Conservation (phyloP, 805 yeast genomes). For the Kuraishia borneana region DNA sequence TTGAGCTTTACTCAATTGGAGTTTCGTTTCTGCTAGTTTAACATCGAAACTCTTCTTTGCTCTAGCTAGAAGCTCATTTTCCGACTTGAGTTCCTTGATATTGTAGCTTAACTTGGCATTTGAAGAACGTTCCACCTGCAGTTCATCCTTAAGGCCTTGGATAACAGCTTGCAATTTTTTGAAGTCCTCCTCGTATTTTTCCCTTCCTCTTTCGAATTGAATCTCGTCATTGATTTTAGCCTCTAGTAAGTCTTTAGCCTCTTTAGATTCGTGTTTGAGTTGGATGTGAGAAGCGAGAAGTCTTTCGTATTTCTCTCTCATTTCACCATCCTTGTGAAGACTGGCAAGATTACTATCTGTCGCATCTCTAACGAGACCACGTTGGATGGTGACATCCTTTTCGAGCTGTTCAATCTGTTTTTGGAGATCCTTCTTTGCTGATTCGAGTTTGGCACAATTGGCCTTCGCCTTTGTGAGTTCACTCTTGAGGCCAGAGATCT, state of each 20-base stretch:
- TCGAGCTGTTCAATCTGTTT: neutral
- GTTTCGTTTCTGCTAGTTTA: slow-evolving; percentile 18
- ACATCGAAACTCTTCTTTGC: slow-evolving; percentile 19
- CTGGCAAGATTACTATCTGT: too few relatives aligned
- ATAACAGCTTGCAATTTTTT: slow-evolving; percentile 20
- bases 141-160: slow-evolving; percentile 16
- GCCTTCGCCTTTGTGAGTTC: slow-evolving; percentile 6
- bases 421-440: neutral
- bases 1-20: slow-evolving; percentile 14
- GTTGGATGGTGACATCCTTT: too few relatives aligned
- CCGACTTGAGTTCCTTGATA: slow-evolving; percentile 16
- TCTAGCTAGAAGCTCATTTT: slow-evolving; percentile 21
- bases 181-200: slow-evolving; percentile 27
- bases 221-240: slow-evolving; percentile 30
- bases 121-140: slow-evolving; percentile 15
- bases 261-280: slow-evolving; percentile 33
- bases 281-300: slow-evolving; percentile 20
- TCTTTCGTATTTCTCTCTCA: slow-evolving; percentile 14
- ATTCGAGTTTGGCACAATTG: neutral
- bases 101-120: slow-evolving; percentile 13
- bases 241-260: slow-evolving; percentile 28
- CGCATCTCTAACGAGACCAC: too few relatives aligned
- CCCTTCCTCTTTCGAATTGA: slow-evolving; percentile 32
- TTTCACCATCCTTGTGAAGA: slow-evolving; percentile 8
- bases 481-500: slow-evolving; percentile 6